These are phyloP conservation scores for Mayamaea pseudoterrestris DNA, from an alignment of 108 stramenopile species.

Conservation along the genomic window DNA sequence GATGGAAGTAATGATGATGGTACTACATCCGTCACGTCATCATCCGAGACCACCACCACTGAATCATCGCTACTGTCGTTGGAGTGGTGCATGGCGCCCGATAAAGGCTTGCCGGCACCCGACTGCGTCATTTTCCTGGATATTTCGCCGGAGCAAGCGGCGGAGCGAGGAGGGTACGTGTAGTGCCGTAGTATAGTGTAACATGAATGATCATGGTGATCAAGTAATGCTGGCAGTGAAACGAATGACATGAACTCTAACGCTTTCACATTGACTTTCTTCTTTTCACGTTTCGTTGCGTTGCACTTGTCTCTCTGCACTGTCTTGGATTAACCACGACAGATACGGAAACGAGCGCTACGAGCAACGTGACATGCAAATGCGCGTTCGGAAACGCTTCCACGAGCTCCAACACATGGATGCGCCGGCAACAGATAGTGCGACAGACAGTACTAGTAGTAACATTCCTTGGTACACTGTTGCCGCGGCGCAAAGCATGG, in stretches of 20 bases:
- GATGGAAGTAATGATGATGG: neutral
- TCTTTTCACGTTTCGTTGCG: neutral
- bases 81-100: conserved; percentile 87
- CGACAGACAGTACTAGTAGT: conserved; percentile 15
- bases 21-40: too few relatives aligned
- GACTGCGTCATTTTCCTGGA: conserved; percentile 95
- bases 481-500: conserved; percentile 62
- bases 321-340: too few relatives aligned
- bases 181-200: too few relatives aligned
- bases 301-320: conserved; percentile 1
- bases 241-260: conserved; percentile 1
- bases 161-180: conserved; percentile 87
- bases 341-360: conserved; percentile 82
- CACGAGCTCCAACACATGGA: conserved; percentile 55
- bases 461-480: conserved; percentile 67
- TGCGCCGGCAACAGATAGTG: conserved; percentile 7
- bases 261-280: conserved; percentile 6
- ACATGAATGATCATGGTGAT: too few relatives aligned
- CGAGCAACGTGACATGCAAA: conserved; percentile 75
- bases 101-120: conserved; percentile 92
- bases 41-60: too few relatives aligned
- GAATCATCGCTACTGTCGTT: conserved; percentile 39
- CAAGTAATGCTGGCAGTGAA: neutral
- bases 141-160: conserved; percentile 78
- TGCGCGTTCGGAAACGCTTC: conserved; percentile 70